Base-by-base conservation (phyloP, 2,329 filamentous ascomycete genomes). In the Colletotrichum neosansevieriae region DNA sequence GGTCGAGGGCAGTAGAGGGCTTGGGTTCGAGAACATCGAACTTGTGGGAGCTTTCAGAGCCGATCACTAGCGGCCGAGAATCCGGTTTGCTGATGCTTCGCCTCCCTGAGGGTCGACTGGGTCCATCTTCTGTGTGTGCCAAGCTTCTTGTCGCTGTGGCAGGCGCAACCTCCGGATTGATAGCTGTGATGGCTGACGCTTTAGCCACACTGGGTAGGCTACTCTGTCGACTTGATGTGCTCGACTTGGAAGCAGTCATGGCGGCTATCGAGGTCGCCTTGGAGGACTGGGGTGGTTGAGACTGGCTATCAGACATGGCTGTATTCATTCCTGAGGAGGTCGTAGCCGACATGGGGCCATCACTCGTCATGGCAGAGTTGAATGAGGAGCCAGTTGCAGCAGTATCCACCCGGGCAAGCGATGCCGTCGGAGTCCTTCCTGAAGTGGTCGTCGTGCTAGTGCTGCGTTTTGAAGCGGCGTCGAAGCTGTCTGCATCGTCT, bases 181-280 rank as follows among this genome's bases (percentile, higher is more conserved):
- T 79, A 19, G 82, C 80, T 4, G 79, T 78, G 6, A 80, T 75
- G 2, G 79, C 79, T n/a, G 80, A 75, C 17, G 81, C 79, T 53
- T 82, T 83, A 3, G 79, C 77, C 54, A 83, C 81, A 62, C 79
- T 83, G 1, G 82, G 77, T 3, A 84, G 13, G 36, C 36, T 74
- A 24, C 75, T 81, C 66, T 82, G 82, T 3, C 77, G 75, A 62
- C 75, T 81, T 3, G 79, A 75, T 1, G 79, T 71, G 12, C 76
- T 75, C 1, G 84, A 81, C 70, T 84, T 87, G 4, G 80, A 79
- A 2, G 79, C 76, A 2, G 83, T 77, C 70, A 83, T 77, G 12
- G 84, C 81, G n/a, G 82, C 79, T 49, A 84, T 79, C 10, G 85
- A 84, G 10, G 83, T 83, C 6, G 83, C 75, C 64, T 84, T 87